phyloP scores from a whole-genome alignment of 139 green algal genomes.

The Pleodorina starrii region DNA sequence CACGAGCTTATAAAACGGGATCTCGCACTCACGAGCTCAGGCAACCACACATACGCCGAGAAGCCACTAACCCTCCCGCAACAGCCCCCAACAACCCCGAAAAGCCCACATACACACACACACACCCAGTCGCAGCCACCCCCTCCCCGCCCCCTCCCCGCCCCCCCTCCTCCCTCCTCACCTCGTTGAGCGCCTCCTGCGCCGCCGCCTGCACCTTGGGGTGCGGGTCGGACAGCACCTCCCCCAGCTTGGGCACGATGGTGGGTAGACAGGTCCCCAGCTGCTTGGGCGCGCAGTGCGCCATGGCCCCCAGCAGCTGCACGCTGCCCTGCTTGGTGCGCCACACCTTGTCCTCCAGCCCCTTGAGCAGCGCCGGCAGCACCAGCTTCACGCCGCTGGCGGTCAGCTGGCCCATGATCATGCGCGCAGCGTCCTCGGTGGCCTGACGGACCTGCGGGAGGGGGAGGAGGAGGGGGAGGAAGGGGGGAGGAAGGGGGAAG shows the following conservation, averaged over 20 bases:
- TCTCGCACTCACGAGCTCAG: no score
- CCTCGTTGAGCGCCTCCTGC: slow-evolving; percentile 86
- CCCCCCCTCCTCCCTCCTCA: no score
- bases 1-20: no score
- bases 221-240: slow-evolving; percentile 89
- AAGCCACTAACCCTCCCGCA: no score
- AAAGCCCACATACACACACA: no score
- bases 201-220: slow-evolving; percentile 92
- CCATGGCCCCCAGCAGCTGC: slow-evolving; percentile 98
- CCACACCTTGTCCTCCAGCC: slow-evolving; percentile 92
- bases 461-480: background rate
- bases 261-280: slow-evolving; percentile 92
- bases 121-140: no score
- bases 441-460: slow-evolving; percentile 77
- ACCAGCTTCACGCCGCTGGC: slow-evolving; percentile 96
- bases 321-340: slow-evolving; percentile 96
- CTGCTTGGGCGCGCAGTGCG: slow-evolving; percentile 96
- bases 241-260: slow-evolving; percentile 91
- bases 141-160: no score
- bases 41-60: no score
- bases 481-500: background rate
- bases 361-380: slow-evolving; percentile 92
- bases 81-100: no score
- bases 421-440: slow-evolving; percentile 82
- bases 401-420: slow-evolving; percentile 96